Evolutionary conservation across 2,329 filamentous ascomycete species (phyloP).

Genomic region (Colletotrichum theobromicola): DNA sequence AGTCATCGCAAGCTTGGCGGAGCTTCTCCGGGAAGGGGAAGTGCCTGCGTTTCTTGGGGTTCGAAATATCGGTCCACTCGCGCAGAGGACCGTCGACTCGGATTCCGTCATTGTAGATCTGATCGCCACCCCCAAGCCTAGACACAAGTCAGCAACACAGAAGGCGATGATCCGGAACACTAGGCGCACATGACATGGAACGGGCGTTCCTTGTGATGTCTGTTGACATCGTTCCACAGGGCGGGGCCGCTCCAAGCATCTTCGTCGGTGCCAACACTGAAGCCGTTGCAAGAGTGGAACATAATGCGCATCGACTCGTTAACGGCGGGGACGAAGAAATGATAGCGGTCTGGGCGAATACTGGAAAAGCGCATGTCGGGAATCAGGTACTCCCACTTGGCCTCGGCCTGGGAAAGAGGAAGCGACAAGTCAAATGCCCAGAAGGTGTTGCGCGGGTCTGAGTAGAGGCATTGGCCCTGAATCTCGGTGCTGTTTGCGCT

Average conservation of each 20-base stretch:
- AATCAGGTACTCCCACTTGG: constrained; percentile 80
- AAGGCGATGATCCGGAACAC: background rate
- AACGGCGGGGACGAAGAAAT: constrained; percentile 84
- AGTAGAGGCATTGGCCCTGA: constrained; percentile 65
- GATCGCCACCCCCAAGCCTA: constrained; percentile 84
- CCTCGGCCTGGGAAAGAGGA: constrained; percentile 73
- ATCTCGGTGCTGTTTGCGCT: constrained; percentile 34
- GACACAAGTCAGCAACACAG: constrained; percentile 49
- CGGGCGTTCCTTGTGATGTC: constrained; percentile 77
- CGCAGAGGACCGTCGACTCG: constrained; percentile 82
- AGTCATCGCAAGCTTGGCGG: constrained; percentile 83
- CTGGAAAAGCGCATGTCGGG: constrained; percentile 67
- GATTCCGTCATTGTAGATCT: constrained; percentile 96
- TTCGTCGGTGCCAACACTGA: constrained; percentile 86
- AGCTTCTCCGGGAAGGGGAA: constrained; percentile 80
- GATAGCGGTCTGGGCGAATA: constrained; percentile 64
- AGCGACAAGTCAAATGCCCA: constrained; percentile 89
- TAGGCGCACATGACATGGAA: constrained; percentile 84
- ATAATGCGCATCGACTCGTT: constrained; percentile 95
- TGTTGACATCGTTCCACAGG: constrained; percentile 91
- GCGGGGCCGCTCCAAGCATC: constrained; percentile 89
- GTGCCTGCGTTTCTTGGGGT: constrained; percentile 80
- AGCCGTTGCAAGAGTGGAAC: constrained; percentile 98
- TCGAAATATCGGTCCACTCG: constrained; percentile 83
- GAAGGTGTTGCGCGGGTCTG: constrained; percentile 77